Conservation (phyloP, 495 filamentous ascomycete species). For the Xylaria telfairii region DNA sequence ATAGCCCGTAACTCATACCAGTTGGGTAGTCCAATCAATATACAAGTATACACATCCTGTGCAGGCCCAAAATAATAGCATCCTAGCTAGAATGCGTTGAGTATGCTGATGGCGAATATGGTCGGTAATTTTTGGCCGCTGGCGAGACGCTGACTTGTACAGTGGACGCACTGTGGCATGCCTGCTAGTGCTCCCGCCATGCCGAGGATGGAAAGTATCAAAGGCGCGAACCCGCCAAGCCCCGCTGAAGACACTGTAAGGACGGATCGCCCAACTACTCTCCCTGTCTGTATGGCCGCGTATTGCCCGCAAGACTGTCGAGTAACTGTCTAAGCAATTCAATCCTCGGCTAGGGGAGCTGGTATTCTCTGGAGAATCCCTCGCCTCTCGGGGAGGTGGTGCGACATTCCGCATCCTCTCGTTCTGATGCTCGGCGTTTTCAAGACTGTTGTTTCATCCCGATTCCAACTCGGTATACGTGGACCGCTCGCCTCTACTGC, state of each 20-base stretch:
- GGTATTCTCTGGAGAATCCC: background rate
- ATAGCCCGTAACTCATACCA: background rate
- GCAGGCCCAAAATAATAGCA: no score
- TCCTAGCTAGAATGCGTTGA: background rate
- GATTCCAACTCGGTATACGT: conserved; percentile 18
- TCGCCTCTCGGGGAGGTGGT: background rate
- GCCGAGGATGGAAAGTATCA: background rate
- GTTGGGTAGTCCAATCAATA: background rate
- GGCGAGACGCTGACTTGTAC: background rate
- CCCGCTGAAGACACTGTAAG: background rate
- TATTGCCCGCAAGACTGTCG: background rate
- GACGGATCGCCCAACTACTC: no score
- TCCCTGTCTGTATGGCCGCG: background rate
- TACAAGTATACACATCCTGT: background rate
- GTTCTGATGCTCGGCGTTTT: background rate
- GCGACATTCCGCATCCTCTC: background rate
- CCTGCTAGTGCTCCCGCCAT: background rate
- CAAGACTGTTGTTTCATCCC: background rate
- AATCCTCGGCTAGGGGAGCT: background rate
- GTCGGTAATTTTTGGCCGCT: background rate
- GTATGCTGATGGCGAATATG: background rate
- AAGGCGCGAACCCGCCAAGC: background rate
- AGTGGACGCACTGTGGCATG: background rate
- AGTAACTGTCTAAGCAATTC: background rate
- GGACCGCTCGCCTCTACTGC: background rate